A percentile compares a stretch with the other conserved stretches of the same genome.
phyloP scores from a whole-genome alignment of 2,329 filamentous ascomycete species.

The Cryphonectria carpinicola region DNA sequence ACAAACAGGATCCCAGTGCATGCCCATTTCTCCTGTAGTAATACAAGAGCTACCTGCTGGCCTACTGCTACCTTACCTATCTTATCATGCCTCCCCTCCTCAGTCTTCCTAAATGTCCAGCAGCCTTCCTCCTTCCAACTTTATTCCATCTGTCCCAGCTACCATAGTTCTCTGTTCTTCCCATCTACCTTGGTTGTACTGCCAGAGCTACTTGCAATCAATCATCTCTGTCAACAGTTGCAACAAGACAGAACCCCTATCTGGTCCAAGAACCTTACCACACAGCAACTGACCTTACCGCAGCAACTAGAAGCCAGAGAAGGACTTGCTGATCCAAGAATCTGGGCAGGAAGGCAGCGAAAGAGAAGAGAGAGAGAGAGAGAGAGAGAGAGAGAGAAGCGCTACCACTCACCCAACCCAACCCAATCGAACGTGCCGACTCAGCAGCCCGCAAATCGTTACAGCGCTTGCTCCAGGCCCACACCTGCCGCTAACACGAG shows the following conservation, averaged over 20 bases:
- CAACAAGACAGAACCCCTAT: background rate
- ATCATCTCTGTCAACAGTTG: background rate
- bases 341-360: background rate
- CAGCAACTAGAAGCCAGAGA: background rate
- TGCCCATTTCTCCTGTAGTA: background rate
- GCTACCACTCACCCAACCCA: slow-evolving; percentile 1
- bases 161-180: background rate
- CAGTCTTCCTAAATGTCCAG: background rate
- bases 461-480: slow-evolving; percentile 19
- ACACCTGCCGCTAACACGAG: slow-evolving; percentile 12
- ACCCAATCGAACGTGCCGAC: background rate
- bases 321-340: slow-evolving; percentile 5
- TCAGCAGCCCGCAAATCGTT: slow-evolving; percentile 14
- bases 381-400: background rate
- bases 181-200: background rate
- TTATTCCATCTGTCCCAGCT: background rate
- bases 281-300: background rate
- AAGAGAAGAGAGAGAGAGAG: background rate
- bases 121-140: background rate
- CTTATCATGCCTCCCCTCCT: background rate
- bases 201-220: background rate
- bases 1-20: background rate
- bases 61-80: background rate
- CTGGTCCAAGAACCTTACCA: background rate
- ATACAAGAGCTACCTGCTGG: background rate